Evolutionary conservation across 345 rosid genomes (phyloP).

Genomic region (Gossypium rotundifolium): DNA sequence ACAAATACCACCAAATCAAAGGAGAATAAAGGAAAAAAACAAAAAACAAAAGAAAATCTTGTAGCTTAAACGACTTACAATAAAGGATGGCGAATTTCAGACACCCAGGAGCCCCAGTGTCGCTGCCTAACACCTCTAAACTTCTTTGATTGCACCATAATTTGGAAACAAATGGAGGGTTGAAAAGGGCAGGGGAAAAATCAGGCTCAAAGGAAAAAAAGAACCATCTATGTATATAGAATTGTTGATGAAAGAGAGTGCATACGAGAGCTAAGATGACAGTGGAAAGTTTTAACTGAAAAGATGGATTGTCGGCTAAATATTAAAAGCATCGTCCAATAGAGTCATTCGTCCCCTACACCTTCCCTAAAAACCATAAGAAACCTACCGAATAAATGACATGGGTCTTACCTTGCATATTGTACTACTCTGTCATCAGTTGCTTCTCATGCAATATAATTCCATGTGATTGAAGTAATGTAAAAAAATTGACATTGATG

Average conservation of each 20-base stretch:
- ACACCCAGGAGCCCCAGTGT: conserved; percentile 89
- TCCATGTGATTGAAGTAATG: neutral
- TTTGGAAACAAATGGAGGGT: neutral
- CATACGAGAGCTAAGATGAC: neutral
- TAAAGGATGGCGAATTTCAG: conserved; percentile 80
- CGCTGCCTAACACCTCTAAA: conserved; percentile 92
- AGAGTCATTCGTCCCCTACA: neutral
- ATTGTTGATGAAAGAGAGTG: neutral
- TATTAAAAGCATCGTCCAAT: neutral
- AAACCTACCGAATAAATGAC: conserved; percentile 8
- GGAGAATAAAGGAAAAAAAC: neutral
- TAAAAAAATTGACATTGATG: neutral
- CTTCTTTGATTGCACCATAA: conserved; percentile 60
- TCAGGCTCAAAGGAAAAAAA: neutral
- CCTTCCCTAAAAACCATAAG: neutral
- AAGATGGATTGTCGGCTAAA: conserved; percentile 3
- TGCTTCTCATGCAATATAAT: neutral
- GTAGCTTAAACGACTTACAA: conserved; percentile 23
- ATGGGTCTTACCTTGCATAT: neutral
- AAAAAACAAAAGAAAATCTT: neutral
- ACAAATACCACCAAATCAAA: neutral
- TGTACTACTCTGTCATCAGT: neutral
- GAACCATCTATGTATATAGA: neutral
- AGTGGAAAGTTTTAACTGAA: neutral
- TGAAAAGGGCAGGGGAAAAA: neutral